Base-by-base conservation (phyloP, 2,329 filamentous ascomycete genomes). In the Chrysoporthe puriensis region DNA sequence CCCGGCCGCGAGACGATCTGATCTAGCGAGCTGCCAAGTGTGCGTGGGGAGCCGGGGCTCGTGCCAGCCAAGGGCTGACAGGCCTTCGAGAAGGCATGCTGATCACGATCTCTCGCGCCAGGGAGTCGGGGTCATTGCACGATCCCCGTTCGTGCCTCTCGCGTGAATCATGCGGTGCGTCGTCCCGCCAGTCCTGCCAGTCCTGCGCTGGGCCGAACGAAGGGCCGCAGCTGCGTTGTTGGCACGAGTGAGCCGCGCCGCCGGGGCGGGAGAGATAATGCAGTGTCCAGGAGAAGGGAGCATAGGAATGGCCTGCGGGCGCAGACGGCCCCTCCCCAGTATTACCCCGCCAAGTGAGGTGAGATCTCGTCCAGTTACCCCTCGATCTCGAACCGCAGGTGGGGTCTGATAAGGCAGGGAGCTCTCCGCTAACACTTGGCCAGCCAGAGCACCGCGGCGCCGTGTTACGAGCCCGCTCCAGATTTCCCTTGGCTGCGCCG, bases 21-120 rank as follows among this genome's bases (percentile, higher is more conserved):
- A 42, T 36, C 62, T 62, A 68, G 66, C 62, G 56, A 58, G 57
- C 62, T 67, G 66, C 66, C 66, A 66, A 62, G 66, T 68, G 40
- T 44, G 62, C 36, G n/a, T 50, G 56, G 40, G 3, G n/a, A 56
- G 66, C 57, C 54, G 59, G 62, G 52, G 50, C 65, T 67, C n/a
- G 36, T 40, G 54, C 66, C 66, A 59, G 61, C 52, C 66, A 9
- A 59, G 63, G 63, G 32, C 58, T 58, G 63, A 40, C 26, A 66
- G 63, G 42, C 57, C 58, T 65, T 57, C 36, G 14, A 52, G 21
- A 26, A 44, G 34, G 9, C 36, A 11, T 54, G 62, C 46, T 46
- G 63, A 68, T 68, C 66, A 56, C 63, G 66, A 66, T 66, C 58
- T 21, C 56, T 34, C 21, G 57, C 18, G 8, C 16, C 26, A 34